Evolutionary conservation across 352 stramenopile species (phyloP).

Genomic region (Pythium phragmitis): DNA sequence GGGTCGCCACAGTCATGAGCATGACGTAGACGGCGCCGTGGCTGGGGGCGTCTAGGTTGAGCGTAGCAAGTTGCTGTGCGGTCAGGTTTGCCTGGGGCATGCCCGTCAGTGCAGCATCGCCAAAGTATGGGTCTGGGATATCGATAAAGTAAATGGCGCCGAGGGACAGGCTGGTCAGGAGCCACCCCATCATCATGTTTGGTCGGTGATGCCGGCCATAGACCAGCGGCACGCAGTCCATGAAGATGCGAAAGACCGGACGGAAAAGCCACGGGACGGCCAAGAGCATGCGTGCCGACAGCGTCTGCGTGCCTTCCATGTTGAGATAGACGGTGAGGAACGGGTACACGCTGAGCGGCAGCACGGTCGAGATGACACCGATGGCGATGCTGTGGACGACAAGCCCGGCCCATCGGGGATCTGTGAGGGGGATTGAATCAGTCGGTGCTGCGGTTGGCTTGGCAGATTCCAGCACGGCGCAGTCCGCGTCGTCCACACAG

Average conservation of each 20-base stretch:
- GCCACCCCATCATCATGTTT: conserved; percentile 48
- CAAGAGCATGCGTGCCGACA: conserved; percentile 50
- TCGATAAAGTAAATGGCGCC: conserved; percentile 37
- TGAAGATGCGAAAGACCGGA: conserved; percentile 41
- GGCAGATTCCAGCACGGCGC: conserved; percentile 1
- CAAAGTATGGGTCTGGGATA: conserved; percentile 49
- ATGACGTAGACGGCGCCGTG: conserved; percentile 53
- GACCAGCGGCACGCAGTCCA: conserved; percentile 33
- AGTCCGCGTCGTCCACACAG: neutral
- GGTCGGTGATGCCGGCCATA: conserved; percentile 26
- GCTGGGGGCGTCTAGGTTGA: conserved; percentile 44
- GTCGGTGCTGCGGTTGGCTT: neutral
- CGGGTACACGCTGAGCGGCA: conserved; percentile 56
- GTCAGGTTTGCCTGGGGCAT: conserved; percentile 29
- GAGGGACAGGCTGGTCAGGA: conserved; percentile 31
- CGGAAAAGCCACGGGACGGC: conserved; percentile 55
- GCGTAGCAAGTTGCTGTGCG: conserved; percentile 25
- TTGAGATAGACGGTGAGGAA: conserved; percentile 70
- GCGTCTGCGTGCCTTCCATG: conserved; percentile 63
- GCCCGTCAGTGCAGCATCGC: conserved; percentile 31
- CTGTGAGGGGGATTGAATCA: conserved; percentile 19
- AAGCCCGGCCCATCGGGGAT: conserved; percentile 50
- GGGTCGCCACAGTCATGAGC: conserved; percentile 64
- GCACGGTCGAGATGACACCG: conserved; percentile 49
- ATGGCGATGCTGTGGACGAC: conserved; percentile 49